These are phyloP conservation scores for Rhododendron vialii DNA, from an alignment of 148 eudicot genomes.

Conservation along the genomic window DNA sequence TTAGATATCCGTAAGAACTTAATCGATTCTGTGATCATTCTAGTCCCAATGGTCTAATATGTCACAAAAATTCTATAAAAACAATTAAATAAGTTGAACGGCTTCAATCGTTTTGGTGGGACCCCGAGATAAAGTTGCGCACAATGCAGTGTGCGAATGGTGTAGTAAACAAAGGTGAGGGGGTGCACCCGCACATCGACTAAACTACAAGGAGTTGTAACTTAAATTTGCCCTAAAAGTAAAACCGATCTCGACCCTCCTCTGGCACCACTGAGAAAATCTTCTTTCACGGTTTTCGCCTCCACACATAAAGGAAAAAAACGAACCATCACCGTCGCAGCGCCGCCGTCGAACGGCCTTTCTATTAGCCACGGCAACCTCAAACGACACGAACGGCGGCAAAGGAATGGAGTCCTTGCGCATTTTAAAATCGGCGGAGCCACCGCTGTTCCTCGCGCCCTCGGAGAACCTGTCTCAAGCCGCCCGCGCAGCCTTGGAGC, in stretches of 20 bases:
- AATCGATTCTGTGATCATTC: too few species aligned
- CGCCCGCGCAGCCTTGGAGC: slow-evolving; percentile 52
- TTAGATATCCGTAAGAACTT: too few species aligned
- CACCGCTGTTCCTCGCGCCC: slow-evolving; percentile 57
- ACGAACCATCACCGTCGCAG: neutral
- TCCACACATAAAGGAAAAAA: neutral
- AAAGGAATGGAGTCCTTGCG: slow-evolving; percentile 35
- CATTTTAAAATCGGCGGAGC: slow-evolving; percentile 56
- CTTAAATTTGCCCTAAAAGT: neutral
- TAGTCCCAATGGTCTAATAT: too few species aligned
- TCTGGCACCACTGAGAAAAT: neutral
- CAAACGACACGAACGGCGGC: slow-evolving; percentile 4
- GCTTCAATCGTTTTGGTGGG: too few species aligned
- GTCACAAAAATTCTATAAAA: too few species aligned
- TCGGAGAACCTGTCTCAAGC: slow-evolving; percentile 45
- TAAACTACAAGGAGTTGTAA: neutral
- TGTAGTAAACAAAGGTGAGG: neutral
- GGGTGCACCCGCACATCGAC: neutral
- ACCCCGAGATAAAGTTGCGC: too few species aligned
- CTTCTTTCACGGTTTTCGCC: neutral
- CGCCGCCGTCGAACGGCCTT: neutral
- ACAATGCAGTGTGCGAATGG: too few species aligned
- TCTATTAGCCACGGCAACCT: slow-evolving; percentile 8
- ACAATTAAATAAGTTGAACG: too few species aligned
- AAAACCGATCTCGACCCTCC: neutral